These are phyloP conservation scores for Coemansia sp. DNA, from an alignment of 192 early-diverging fungal genomes.

Conservation along the genomic window DNA sequence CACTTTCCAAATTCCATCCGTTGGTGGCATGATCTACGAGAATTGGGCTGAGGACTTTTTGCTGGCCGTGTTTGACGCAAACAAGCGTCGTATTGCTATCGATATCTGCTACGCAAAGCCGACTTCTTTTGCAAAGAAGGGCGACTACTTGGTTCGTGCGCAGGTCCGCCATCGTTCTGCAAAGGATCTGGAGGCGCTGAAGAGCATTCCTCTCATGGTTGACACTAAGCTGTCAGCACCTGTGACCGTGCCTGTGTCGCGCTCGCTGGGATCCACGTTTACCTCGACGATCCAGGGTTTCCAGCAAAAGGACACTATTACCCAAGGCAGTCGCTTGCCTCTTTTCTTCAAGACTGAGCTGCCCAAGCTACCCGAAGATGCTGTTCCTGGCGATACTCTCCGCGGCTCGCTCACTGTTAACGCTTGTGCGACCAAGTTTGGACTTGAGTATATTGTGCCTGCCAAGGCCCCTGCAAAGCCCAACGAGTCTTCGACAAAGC, in stretches of 20 bases:
- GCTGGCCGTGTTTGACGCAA: conserved; percentile 69
- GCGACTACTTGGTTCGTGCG: conserved; percentile 79
- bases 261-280: conserved; percentile 46
- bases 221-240: conserved; percentile 62
- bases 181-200: conserved; percentile 73
- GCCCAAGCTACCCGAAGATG: conserved; percentile 56
- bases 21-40: conserved; percentile 68
- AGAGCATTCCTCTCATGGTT: conserved; percentile 57
- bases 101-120: conserved; percentile 71
- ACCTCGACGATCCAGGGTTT: conserved; percentile 56
- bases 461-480: conserved; percentile 4
- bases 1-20: conserved; percentile 54
- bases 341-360: conserved; percentile 31
- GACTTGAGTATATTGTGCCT: conserved; percentile 50
- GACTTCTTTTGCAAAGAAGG: conserved; percentile 66
- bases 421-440: conserved; percentile 28
- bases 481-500: conserved; percentile 13
- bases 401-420: conserved; percentile 62
- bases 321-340: conserved; percentile 51
- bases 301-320: conserved; percentile 54
- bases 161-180: conserved; percentile 70
- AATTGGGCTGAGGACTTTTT: conserved; percentile 64
- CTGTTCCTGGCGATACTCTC: conserved; percentile 75
- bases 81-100: conserved; percentile 67
- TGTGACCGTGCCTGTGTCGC: conserved; percentile 21